Conservation (phyloP, 345 rosid species). For the Corchorus olitorius region DNA sequence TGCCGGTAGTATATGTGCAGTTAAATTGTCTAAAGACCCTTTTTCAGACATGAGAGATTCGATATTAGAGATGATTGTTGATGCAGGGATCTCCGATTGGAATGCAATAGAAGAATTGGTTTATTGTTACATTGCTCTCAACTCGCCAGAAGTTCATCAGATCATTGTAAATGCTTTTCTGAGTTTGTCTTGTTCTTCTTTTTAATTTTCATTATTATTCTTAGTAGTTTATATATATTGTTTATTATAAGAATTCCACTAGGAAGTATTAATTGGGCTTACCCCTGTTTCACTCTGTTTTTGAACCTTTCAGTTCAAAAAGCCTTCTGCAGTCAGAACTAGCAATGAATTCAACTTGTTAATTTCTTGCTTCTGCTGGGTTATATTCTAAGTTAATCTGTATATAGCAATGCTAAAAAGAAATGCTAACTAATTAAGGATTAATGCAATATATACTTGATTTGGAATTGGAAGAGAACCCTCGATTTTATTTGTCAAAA, state of each 20-base stretch:
- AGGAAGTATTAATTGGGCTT: not conserved
- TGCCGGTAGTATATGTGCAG: not conserved
- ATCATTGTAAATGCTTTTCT: slow-evolving; percentile 24
- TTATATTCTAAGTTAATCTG: no score
- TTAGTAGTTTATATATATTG: not conserved
- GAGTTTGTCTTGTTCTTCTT: slow-evolving; percentile 1
- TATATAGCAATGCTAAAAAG: no score
- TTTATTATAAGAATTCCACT: not conserved
- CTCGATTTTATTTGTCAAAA: not conserved
- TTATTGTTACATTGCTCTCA: slow-evolving; percentile 29
- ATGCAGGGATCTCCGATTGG: slow-evolving; percentile 23
- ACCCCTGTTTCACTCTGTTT: no score
- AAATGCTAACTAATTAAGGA: not conserved
- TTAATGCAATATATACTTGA: not conserved
- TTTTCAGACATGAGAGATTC: slow-evolving; percentile 24
- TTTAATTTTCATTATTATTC: not conserved
- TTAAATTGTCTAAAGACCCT: slow-evolving; percentile 25
- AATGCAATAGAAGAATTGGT: slow-evolving; percentile 27
- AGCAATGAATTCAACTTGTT: no score
- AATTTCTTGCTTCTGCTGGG: no score
- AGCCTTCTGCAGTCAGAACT: no score
- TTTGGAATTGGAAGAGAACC: not conserved
- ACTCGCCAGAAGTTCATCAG: slow-evolving; percentile 28
- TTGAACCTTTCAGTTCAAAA: no score
- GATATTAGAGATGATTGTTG: slow-evolving; percentile 25